Evolutionary conservation across 305 asterid species (phyloP).

Genomic region (Vinca major): DNA sequence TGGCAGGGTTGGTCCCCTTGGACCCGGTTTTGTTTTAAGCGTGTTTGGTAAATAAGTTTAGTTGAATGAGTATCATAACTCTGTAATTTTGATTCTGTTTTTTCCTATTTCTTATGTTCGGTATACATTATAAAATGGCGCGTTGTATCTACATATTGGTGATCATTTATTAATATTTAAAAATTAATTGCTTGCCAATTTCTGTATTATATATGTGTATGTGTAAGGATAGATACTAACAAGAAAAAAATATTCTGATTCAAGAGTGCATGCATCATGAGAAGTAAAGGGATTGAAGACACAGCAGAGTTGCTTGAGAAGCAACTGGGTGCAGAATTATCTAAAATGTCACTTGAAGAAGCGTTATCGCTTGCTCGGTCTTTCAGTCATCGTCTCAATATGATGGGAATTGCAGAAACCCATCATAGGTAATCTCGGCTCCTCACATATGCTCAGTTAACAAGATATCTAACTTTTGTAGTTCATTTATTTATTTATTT

Average conservation of each 20-base stretch:
- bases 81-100: not conserved
- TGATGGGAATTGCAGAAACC: conserved; percentile 92
- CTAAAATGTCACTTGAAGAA: conserved; percentile 84
- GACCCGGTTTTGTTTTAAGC: too few relatives aligned
- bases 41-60: not conserved
- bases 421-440: conserved; percentile 63
- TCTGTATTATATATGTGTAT: not conserved
- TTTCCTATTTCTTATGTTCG: not conserved
- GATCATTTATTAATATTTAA: not conserved
- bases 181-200: not conserved
- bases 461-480: not conserved
- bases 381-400: conserved; percentile 82
- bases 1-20: too few relatives aligned
- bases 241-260: conserved; percentile 10
- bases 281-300: conserved; percentile 81
- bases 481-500: not conserved
- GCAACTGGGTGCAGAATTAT: conserved; percentile 71
- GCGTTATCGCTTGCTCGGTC: conserved; percentile 82
- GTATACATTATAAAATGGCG: not conserved
- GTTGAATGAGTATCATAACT: not conserved
- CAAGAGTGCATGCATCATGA: conserved; percentile 87
- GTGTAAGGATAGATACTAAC: conserved; percentile 16
- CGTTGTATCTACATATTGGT: not conserved
- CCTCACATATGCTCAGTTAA: not conserved
- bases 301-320: conserved; percentile 94